Evolutionary conservation across 2,329 filamentous ascomycete genomes (phyloP), one percentile per base, ranked within the genome.

Genomic region (Alternaria conjuncta): DNA sequence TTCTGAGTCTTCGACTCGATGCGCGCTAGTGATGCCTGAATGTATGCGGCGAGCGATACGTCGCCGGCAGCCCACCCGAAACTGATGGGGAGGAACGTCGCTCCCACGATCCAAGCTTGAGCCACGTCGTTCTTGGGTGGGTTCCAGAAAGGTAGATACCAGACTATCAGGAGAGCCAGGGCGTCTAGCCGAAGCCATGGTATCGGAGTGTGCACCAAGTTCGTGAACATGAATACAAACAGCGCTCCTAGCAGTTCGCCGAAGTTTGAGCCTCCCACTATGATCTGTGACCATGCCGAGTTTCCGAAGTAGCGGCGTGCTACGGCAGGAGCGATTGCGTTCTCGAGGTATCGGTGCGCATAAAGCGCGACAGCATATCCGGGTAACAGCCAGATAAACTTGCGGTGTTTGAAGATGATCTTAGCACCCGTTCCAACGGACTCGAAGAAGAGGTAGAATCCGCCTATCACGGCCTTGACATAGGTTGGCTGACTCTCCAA

Each of bases 1-100:
- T 84, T 81, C 49, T 80, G 78, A 41, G 81, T 79, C 46, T 82
- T 75, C 10, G 76, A 76, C 65, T 85, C 84, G 25, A 82, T 75
- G 23, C 83, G 78, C 1, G 82, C 78, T n/a, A 86, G 78, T 6
- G 82, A 82, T 4, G 84, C 83, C 69, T 86, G 84, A 53, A 86
- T 84, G 69, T 85, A 86, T 2, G 84, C 84, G 1, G 82, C 82
- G 0, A 86, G 80, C 5, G 83, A 84, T 13, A 86, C 83, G 57
- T 86, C 84, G 13, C 84, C 84, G 5, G 84, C 84, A 0, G 84
- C 84, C 84, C 84, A 86, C 20, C 84, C 84, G 55, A 85, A 84
- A 54, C 72, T 75, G 21, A 73, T 72, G 2, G 84, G 84, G 21
- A 84, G 73, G 61, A 85, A 83, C 0, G 82, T 82, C 3, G 80